A percentile compares a stretch with the other conserved stretches of the same genome.
phyloP scores from a whole-genome alignment of 2,329 filamentous ascomycete species.

The Furcasterigmium furcatum region DNA sequence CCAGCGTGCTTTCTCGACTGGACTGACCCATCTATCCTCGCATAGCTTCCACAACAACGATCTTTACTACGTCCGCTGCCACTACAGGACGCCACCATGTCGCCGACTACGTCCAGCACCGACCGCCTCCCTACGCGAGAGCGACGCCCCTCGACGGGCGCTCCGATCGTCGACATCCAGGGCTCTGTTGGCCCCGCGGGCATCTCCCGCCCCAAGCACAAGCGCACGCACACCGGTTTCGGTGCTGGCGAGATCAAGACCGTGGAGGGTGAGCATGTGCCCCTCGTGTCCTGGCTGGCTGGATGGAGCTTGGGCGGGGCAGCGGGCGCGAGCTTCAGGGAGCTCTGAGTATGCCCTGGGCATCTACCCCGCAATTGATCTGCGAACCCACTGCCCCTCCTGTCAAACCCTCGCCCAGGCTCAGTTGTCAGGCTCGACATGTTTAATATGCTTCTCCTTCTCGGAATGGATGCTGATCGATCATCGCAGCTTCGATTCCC shows the following conservation, averaged over 20 bases:
- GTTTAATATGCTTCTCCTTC: too few species aligned
- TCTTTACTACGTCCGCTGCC: too few species aligned
- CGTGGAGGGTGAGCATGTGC: slow-evolving; percentile 67
- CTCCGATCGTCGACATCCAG: slow-evolving; percentile 81
- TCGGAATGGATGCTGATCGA: too few species aligned
- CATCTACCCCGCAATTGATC: slow-evolving; percentile 19
- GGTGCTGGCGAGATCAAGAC: slow-evolving; percentile 87
- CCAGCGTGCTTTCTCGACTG: too few species aligned
- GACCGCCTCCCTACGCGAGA: slow-evolving; percentile 56
- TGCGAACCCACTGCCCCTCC: slow-evolving; percentile 14
- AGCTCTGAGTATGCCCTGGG: slow-evolving; percentile 7
- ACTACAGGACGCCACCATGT: slow-evolving; percentile 18
- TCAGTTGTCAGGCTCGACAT: background rate
- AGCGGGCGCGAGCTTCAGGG: background rate
- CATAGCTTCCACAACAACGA: too few species aligned
- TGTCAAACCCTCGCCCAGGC: background rate
- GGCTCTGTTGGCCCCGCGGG: slow-evolving; percentile 85
- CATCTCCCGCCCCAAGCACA: slow-evolving; percentile 88
- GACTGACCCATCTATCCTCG: too few species aligned
- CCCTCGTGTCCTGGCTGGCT: background rate
- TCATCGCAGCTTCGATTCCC: slow-evolving; percentile 66
- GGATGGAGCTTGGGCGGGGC: background rate
- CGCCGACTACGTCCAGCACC: slow-evolving; percentile 17
- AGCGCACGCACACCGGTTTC: slow-evolving; percentile 93
- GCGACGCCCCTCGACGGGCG: slow-evolving; percentile 76